These are phyloP conservation scores for Fusarium annulatum DNA, from an alignment of 2,329 filamentous ascomycete species.

Conservation along the genomic window DNA sequence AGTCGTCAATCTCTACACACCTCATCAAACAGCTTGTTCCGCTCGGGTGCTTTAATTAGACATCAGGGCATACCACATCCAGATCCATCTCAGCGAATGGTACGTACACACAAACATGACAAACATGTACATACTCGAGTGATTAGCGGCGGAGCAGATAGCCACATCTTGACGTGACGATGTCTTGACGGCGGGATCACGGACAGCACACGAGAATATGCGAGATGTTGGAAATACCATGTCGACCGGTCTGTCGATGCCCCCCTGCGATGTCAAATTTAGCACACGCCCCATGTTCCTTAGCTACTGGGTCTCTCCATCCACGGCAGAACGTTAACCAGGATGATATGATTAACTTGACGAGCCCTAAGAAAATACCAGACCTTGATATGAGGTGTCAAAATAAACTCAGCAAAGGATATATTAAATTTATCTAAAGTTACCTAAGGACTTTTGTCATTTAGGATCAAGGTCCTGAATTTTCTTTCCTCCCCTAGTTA, in stretches of 20 bases:
- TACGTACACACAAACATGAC: not conserved
- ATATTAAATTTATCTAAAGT: too few relatives aligned
- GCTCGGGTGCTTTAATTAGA: conserved; percentile 19
- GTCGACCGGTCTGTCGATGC: conserved; percentile 27
- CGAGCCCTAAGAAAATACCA: not conserved
- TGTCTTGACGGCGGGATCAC: conserved; percentile 14
- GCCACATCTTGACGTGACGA: not conserved
- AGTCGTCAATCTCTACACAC: conserved; percentile 23
- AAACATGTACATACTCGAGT: not conserved
- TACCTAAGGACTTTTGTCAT: too few relatives aligned
- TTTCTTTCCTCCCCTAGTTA: too few relatives aligned
- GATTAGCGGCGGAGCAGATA: not conserved
- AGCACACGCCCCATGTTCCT: conserved; percentile 32
- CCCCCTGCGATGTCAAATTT: conserved; percentile 43
- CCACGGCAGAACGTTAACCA: conserved; percentile 26
- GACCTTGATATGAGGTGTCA: too few relatives aligned
- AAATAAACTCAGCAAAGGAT: too few relatives aligned
- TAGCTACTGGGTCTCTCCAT: conserved; percentile 26
- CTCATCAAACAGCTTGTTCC: conserved; percentile 19
- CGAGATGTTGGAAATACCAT: conserved; percentile 31
- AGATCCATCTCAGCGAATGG: not conserved
- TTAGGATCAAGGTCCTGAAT: too few relatives aligned
- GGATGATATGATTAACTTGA: conserved; percentile 26
- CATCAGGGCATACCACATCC: not conserved
- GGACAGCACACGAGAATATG: conserved; percentile 10